Percentiles rank a stretch among this genome's conserved stretches.
Evolutionary conservation across 257 asterid genomes (phyloP).

Genomic region (Solanum piurae): DNA sequence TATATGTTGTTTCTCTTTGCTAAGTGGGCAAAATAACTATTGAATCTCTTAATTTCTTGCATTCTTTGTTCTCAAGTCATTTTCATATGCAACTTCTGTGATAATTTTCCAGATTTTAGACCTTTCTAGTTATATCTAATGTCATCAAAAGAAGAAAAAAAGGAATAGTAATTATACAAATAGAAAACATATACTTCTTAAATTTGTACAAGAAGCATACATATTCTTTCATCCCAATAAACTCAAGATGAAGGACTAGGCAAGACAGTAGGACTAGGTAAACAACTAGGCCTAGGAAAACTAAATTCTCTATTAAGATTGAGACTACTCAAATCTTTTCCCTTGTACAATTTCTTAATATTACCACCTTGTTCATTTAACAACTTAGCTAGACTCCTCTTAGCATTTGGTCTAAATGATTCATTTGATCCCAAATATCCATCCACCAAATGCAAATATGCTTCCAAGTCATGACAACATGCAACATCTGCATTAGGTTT

Average conservation of each 20-base stretch:
- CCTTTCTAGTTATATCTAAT: neutral
- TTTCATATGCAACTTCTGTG: neutral
- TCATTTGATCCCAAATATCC: conserved; percentile 74
- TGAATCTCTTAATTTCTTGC: neutral
- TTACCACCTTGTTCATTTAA: conserved; percentile 63
- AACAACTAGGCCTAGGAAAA: conserved; percentile 20
- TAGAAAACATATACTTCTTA: neutral
- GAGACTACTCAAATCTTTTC: conserved; percentile 36
- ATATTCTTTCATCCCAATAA: neutral
- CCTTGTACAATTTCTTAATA: conserved; percentile 62
- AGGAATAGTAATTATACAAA: neutral
- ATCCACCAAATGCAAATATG: conserved; percentile 79
- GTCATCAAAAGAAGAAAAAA: neutral
- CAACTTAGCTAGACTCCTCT: conserved; percentile 67
- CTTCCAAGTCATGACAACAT: conserved; percentile 93
- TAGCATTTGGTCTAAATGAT: conserved; percentile 79
- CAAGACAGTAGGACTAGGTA: conserved; percentile 72
- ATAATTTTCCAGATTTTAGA: neutral
- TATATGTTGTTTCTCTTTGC: neutral
- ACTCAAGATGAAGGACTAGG: conserved; percentile 65
- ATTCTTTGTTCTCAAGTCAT: neutral
- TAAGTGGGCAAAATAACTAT: neutral
- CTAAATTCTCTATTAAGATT: conserved; percentile 20
- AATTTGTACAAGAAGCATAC: conserved; percentile 3
- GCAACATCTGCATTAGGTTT: conserved; percentile 70